Evolutionary conservation across 768 basidiomycete species (phyloP), one percentile per base, ranked within the genome.

Genomic region (Heimioporus sp.): DNA sequence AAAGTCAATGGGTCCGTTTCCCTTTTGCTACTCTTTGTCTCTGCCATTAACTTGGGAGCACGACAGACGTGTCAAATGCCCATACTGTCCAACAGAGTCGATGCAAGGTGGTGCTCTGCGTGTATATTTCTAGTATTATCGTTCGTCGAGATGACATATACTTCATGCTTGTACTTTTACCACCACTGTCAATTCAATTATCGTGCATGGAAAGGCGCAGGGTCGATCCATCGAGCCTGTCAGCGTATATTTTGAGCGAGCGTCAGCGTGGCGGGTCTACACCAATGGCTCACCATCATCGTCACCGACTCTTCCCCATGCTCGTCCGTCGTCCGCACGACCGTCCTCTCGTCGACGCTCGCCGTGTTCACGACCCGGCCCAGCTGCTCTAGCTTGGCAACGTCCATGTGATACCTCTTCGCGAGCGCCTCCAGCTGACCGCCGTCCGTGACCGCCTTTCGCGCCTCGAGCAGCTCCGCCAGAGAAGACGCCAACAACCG

Each of bases 21-120:
- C 63, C 43, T 20, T 52, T 46, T 47, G 51, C 34, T 34, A 32
- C 35, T 30, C 13, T 20, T 52, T 21, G 32, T 31, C 13, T 43
- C 11, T 35, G 11, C 39, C 7, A 37, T 49, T 58, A 35, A 55
- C 30, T 20, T 11, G 38, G 5, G 20, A 3, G 17, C 16, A 5
- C 47, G 31, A 32, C 64, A 95, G 94, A 20, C 86, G 90, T 4
- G 91, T 95, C 52, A 98, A 98, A 67, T 99, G 96, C 61, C 95
- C 96, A 7, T 98, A 98, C 68, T 98, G 96, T 65, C 96, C 96
- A 11, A 71, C 81, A 11, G 95, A 97, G 68, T 89, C 90, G 5
- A 70, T 66, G 39, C 67, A 81, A 32, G 66, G 65, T 34, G 66
- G 71, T 30, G 88, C 87, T 4, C 56, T 89, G 50, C 80, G 79